Evolutionary conservation across 202 grass and related monocot species (phyloP), one percentile per base, ranked within the genome.

Genomic region (Panicum virgatum): DNA sequence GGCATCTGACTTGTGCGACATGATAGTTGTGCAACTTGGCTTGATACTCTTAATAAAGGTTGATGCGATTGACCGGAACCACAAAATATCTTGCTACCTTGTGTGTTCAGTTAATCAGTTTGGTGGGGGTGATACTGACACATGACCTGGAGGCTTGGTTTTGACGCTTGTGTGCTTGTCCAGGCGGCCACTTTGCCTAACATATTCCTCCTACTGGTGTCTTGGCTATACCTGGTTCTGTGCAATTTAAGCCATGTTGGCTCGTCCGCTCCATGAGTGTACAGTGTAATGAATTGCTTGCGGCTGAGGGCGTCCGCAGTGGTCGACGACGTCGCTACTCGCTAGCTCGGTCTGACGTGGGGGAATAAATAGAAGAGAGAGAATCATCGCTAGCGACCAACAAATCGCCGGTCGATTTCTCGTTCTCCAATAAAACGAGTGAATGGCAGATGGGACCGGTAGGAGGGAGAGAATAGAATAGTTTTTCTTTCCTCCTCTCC

Each of bases 41-140:
- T 56, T 56, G 48, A 23, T 66, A 4, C 48, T n/a, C 50, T 32
- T 12, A 40, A 66, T 37, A 75, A 83, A 75, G 58, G 58, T 64
- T 7, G 59, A 32, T 73, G 42, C 56, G 40, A 52, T 38, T 52
- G 69, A 39, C 14, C 20, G 56, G 67, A 19, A 50, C 20, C 53
- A 4, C 23, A 72, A 72, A 80, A 57, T 80, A 69, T 80, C 48
- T 63, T 26, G 53, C 19, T 16, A 2, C 10, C 22, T 5, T n/a
- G 62, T 10, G 9, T 50, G 30, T 51, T 20, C 26, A 37, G 14
- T 71, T 50, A 20, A 51, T 29, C 26, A 37, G 14, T 81, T 57
- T 57, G 4, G 36, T 44, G 2, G 15, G 37, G 73, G n/a, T n/a
- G n/a, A n/a, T n/a, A n/a, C n/a, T 29, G 22, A 63, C 4, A 5